Evolutionary conservation across 805 yeast genomes (phyloP).

Genomic region (Clavispora santaluciae): DNA sequence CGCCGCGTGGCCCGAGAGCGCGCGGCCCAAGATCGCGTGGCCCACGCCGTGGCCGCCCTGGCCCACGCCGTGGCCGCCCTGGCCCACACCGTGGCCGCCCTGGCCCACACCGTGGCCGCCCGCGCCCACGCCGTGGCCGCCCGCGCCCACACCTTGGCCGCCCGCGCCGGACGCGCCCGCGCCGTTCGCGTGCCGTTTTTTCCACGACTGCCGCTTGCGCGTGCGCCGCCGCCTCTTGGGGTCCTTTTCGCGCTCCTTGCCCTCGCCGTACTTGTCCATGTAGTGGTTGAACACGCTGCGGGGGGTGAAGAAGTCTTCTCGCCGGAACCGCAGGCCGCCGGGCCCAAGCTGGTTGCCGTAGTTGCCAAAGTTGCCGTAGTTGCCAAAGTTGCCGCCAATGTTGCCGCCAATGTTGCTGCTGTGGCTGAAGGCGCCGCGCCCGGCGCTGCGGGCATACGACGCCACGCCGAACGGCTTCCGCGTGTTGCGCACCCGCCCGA

Average conservation of each 20-base stretch:
- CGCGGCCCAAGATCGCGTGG: background rate
- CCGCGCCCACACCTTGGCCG: background rate
- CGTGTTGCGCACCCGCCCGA: conserved; percentile 35
- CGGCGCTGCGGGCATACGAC: conserved; percentile 38
- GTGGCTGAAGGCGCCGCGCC: conserved; percentile 8
- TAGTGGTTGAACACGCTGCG: conserved; percentile 67
- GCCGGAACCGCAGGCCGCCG: conserved; percentile 35
- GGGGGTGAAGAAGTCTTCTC: conserved; percentile 77
- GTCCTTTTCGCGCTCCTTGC: conserved; percentile 21
- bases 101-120: background rate
- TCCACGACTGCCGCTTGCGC: conserved; percentile 26
- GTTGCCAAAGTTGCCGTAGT: conserved; percentile 5
- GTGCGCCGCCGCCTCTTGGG: conserved; percentile 17
- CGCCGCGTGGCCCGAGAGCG: background rate
- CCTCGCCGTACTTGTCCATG: conserved; percentile 58
- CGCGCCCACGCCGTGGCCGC: background rate
- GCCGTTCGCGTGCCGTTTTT: conserved; percentile 9
- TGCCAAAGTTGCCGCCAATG: conserved; percentile 9
- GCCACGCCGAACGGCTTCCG: conserved; percentile 65
- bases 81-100: background rate
- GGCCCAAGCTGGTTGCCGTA: conserved; percentile 15
- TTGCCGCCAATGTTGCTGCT: conserved; percentile 8
- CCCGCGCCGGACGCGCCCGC: background rate
- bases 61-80: background rate
- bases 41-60: background rate